These are phyloP conservation scores for Penicillium concentricum DNA, from an alignment of 2,329 filamentous ascomycete species.

Conservation along the genomic window DNA sequence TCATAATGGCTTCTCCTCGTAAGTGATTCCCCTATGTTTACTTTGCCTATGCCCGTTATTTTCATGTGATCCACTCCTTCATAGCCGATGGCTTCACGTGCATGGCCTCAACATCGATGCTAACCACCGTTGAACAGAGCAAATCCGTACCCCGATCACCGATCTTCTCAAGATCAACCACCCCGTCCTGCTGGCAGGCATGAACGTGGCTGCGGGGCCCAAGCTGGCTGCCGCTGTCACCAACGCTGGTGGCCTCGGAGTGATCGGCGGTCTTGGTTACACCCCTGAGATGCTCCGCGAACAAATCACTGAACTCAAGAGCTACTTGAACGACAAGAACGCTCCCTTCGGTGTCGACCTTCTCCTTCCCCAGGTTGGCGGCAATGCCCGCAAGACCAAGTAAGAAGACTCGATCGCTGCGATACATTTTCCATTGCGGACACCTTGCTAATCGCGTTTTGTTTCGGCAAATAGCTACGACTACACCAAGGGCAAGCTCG, in stretches of 20 bases:
- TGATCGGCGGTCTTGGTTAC: constrained; percentile 89
- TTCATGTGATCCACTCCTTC: constrained; percentile 16
- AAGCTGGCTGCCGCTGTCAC: constrained; percentile 95
- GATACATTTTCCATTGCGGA: neutral
- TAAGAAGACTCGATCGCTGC: constrained; percentile 37
- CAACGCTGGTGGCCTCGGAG: constrained; percentile 93
- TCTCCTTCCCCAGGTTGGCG: constrained; percentile 89
- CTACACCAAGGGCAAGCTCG: constrained; percentile 98
- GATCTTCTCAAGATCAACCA: constrained; percentile 98
- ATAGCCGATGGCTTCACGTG: constrained; percentile 5
- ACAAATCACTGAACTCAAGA: constrained; percentile 93
- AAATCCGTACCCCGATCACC: constrained; percentile 86
- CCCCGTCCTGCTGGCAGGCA: constrained; percentile 90
- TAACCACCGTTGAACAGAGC: constrained; percentile 55
- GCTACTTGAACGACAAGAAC: constrained; percentile 81
- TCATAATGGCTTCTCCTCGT: constrained; percentile 76
- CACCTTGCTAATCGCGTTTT: constrained; percentile 9
- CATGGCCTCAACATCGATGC: neutral
- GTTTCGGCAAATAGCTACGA: constrained; percentile 69
- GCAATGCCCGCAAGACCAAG: constrained; percentile 93
- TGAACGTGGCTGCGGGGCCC: constrained; percentile 97
- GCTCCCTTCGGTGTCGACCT: constrained; percentile 94
- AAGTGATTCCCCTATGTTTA: constrained; percentile 42
- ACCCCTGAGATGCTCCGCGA: constrained; percentile 96
- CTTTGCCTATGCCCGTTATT: constrained; percentile 11